Conservation (phyloP, 129 eudicot genomes). For the Silybum marianum region DNA sequence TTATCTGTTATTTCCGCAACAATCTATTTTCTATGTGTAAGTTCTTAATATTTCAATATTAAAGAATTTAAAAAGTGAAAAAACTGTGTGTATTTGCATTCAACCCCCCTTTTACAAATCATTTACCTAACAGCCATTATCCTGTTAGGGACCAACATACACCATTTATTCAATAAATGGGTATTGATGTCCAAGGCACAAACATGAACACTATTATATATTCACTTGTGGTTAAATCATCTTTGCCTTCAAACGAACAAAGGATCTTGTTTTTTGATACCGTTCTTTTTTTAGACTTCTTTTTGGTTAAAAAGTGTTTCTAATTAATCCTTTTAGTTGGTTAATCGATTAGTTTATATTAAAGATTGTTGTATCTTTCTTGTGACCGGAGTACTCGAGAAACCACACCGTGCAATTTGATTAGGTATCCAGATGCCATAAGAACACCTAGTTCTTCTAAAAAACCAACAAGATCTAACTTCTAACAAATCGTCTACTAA, state of each 20-base stretch:
- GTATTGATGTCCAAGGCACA: no score
- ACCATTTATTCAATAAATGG: no score
- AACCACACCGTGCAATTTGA: conserved; percentile 59
- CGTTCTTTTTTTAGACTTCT: neutral
- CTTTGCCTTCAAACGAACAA: conserved; percentile 19
- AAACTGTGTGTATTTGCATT: no score
- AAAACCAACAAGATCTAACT: conserved; percentile 30
- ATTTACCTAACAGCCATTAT: no score
- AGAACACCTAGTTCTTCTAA: conserved; percentile 55
- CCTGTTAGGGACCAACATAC: no score
- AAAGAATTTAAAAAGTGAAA: no score
- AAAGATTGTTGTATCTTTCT: neutral
- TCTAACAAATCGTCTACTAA: no score
- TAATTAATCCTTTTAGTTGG: conserved; percentile 4
- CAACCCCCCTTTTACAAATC: no score
- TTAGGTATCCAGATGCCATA: conserved; percentile 47
- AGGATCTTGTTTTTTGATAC: conserved; percentile 6
- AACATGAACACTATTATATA: no score
- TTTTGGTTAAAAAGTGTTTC: conserved; percentile 3
- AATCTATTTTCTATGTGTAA: no score
- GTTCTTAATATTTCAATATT: no score
- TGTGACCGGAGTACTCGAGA: conserved; percentile 53
- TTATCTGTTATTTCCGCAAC: no score
- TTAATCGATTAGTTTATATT: conserved; percentile 12
- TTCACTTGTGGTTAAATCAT: neutral